Percentiles rank a stretch among this genome's conserved stretches.
Conservation (phyloP, 208 protist species). For the Leishmania tropica region DNA sequence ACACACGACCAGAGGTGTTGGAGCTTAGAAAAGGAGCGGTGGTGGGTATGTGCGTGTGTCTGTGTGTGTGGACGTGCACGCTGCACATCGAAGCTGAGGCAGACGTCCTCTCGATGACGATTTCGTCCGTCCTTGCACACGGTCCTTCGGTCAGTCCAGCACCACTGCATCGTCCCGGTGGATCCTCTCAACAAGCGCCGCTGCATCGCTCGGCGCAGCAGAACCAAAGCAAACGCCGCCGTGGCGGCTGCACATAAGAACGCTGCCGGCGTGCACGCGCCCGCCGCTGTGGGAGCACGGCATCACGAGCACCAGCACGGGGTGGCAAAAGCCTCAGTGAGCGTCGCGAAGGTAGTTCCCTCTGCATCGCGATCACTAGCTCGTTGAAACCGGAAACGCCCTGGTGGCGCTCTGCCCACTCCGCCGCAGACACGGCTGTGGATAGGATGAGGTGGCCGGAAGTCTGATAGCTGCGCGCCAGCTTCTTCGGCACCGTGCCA, state of each 20-base stretch:
- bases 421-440: slow-evolving; percentile 9
- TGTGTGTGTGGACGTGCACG: background rate
- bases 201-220: slow-evolving; percentile 22
- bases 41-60: background rate
- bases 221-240: slow-evolving; percentile 24
- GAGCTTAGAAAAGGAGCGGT: background rate
- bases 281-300: slow-evolving; percentile 34
- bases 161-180: slow-evolving; percentile 12
- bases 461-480: slow-evolving; percentile 5
- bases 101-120: background rate
- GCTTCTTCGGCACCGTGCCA: slow-evolving; percentile 5
- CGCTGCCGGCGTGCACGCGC: slow-evolving; percentile 39
- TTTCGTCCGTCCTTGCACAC: slow-evolving; percentile 12
- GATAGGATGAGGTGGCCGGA: slow-evolving; percentile 19
- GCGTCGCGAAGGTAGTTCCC: slow-evolving; percentile 12
- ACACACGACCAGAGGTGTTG: background rate
- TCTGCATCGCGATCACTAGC: background rate
- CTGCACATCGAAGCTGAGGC: background rate
- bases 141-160: background rate
- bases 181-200: slow-evolving; percentile 6
- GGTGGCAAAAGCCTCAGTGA: slow-evolving; percentile 37
- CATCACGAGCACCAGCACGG: slow-evolving; percentile 29
- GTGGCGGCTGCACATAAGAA: slow-evolving; percentile 33
- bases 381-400: slow-evolving; percentile 11
- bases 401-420: slow-evolving; percentile 19